Evolutionary conservation across 495 filamentous ascomycete species (phyloP).

Genomic region (Trypethelium eluteriae): DNA sequence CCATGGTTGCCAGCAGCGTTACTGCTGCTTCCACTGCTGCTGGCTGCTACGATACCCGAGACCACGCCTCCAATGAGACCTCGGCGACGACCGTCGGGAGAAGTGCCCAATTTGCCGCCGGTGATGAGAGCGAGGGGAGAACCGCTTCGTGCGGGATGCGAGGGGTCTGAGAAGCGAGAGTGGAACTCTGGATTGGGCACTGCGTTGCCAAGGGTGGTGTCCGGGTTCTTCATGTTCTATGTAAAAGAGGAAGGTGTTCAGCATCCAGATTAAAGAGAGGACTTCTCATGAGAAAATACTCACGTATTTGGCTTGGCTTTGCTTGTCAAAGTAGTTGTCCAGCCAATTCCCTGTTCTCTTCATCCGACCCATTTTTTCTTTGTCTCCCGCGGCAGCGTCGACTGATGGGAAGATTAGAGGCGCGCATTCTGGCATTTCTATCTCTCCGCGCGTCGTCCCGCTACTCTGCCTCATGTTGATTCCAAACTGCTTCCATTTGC

Average conservation of each 20-base stretch:
- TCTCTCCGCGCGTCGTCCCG: slow-evolving; percentile 42
- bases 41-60: not conserved
- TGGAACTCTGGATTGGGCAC: slow-evolving; percentile 30
- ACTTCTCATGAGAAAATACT: not conserved
- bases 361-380: slow-evolving; percentile 32
- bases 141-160: slow-evolving; percentile 42
- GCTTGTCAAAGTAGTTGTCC: slow-evolving; percentile 43
- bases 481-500: slow-evolving; percentile 3
- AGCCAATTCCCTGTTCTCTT: slow-evolving; percentile 40
- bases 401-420: slow-evolving; percentile 50
- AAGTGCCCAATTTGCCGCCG: slow-evolving; percentile 17
- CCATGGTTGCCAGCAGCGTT: not conserved
- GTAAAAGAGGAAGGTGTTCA: not conserved
- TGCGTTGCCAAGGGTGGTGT: slow-evolving; percentile 24
- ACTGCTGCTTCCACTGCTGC: slow-evolving; percentile 4
- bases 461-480: slow-evolving; percentile 35
- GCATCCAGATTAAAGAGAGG: not conserved
- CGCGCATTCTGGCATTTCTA: slow-evolving; percentile 46
- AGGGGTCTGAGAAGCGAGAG: slow-evolving; percentile 48
- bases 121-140: slow-evolving; percentile 38
- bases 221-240: slow-evolving; percentile 30
- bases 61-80: slow-evolving; percentile 4
- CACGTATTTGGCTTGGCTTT: slow-evolving; percentile 44
- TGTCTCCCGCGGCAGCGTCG: slow-evolving; percentile 35
- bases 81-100: not conserved